phyloP scores from a whole-genome alignment of 1,139 yeast genomes.

The Candida smagusa region DNA sequence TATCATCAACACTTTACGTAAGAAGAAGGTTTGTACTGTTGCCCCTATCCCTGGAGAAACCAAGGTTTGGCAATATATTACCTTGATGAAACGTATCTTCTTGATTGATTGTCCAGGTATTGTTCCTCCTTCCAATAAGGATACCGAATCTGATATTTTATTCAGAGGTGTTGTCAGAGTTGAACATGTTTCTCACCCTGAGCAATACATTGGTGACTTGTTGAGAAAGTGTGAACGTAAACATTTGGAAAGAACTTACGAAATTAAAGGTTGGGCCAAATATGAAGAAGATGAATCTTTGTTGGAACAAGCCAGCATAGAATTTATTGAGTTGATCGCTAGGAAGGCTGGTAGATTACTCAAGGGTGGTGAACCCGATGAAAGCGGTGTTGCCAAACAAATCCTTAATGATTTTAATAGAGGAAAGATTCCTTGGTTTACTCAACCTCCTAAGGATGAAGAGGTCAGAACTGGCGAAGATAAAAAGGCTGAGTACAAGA shows the following conservation, averaged over 20 bases:
- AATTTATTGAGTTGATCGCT: constrained; percentile 86
- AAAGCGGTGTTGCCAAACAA: constrained; percentile 86
- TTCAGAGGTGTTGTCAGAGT: constrained; percentile 98
- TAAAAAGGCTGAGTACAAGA: constrained; percentile 50
- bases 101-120: constrained; percentile 98
- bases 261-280: constrained; percentile 82
- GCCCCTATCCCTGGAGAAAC: constrained; percentile 99
- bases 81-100: constrained; percentile 92
- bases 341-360: constrained; percentile 88
- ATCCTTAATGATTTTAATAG: constrained; percentile 92
- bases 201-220: constrained; percentile 89
- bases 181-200: constrained; percentile 93
- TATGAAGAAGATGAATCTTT: constrained; percentile 39
- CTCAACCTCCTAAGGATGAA: constrained; percentile 81
- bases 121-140: constrained; percentile 91
- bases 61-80: constrained; percentile 98
- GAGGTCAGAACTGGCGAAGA: constrained; percentile 53
- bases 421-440: constrained; percentile 98
- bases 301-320: constrained; percentile 58
- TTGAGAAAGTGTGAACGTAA: constrained; percentile 81
- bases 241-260: constrained; percentile 94
- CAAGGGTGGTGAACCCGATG: constrained; percentile 98
- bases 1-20: constrained; percentile 87
- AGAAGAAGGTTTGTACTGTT: constrained; percentile 92
- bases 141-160: constrained; percentile 87